Conservation (phyloP, 192 early-diverging fungal genomes). For the Diversispora epigaea region DNA sequence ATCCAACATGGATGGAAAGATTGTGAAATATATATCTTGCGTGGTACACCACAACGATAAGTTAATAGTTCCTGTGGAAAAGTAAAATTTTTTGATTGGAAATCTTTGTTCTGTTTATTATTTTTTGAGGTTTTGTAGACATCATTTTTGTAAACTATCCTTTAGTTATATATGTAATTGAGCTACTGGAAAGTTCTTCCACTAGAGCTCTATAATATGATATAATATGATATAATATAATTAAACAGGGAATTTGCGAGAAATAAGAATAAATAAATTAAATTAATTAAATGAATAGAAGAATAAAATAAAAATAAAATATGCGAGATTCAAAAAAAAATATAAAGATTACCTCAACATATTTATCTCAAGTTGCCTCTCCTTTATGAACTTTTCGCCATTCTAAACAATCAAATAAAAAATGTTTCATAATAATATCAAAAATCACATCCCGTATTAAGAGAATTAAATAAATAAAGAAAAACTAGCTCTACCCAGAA, state of each 20-base stretch:
- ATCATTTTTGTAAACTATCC: constrained; percentile 80
- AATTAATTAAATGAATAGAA: neutral
- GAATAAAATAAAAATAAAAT: constrained; percentile 19
- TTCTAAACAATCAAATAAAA: constrained; percentile 34
- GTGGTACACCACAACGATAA: constrained; percentile 78
- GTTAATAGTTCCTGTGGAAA: constrained; percentile 63
- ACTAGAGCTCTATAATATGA: constrained; percentile 54
- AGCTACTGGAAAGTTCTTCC: constrained; percentile 51
- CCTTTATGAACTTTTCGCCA: constrained; percentile 47
- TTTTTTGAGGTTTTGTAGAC: constrained; percentile 53
- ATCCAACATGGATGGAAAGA: constrained; percentile 96
- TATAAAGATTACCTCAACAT: constrained; percentile 45
- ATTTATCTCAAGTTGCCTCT: constrained; percentile 42
- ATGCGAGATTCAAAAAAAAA: neutral
- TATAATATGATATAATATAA: constrained; percentile 1
- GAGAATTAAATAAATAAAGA: neutral
- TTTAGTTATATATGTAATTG: constrained; percentile 75
- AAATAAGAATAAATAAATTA: neutral
- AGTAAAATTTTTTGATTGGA: constrained; percentile 45
- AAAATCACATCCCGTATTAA: neutral
- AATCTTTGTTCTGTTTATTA: constrained; percentile 42
- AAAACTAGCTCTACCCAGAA: constrained; percentile 69
- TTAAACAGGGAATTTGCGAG: neutral
- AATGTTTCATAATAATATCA: neutral
- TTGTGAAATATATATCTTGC: constrained; percentile 71